These are phyloP conservation scores for Aureobasidium sp. DNA, from an alignment of 2,329 filamentous ascomycete species.

Conservation along the genomic window DNA sequence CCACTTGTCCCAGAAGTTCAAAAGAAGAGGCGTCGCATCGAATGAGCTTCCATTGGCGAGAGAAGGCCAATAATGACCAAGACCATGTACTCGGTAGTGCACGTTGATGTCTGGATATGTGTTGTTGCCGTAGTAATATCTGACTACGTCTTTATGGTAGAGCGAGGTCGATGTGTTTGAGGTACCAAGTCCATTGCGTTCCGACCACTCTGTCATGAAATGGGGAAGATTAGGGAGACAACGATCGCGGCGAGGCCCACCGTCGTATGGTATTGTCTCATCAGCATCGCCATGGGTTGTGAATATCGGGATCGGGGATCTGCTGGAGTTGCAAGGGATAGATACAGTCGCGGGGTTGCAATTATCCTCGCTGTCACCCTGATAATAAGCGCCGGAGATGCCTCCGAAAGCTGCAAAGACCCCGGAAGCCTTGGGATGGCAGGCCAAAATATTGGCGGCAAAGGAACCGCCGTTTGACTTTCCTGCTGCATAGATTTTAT, in stretches of 20 bases:
- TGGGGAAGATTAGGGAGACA: constrained; percentile 21
- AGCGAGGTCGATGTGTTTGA: constrained; percentile 20
- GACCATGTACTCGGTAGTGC: constrained; percentile 31
- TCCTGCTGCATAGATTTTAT: constrained; percentile 35
- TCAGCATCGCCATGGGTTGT: constrained; percentile 39
- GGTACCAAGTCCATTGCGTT: constrained; percentile 25
- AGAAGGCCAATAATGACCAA: constrained; percentile 35
- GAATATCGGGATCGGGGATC: constrained; percentile 30
- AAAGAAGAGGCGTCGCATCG: constrained; percentile 18
- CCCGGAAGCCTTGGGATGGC: constrained; percentile 31
- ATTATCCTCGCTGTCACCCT: constrained; percentile 16
- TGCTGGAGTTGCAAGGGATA: constrained; percentile 21
- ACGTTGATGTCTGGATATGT: constrained; percentile 23
- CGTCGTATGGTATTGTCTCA: constrained; percentile 32
- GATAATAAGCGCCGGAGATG: constrained; percentile 41
- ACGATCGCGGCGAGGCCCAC: constrained; percentile 23
- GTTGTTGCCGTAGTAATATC: constrained; percentile 17
- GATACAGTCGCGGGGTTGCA: constrained; percentile 17
- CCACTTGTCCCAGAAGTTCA: constrained; percentile 18
- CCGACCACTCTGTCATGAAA: constrained; percentile 32
- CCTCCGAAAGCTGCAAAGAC: constrained; percentile 44
- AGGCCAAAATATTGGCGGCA: constrained; percentile 38
- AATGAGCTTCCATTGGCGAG: constrained; percentile 10
- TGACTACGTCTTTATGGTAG: constrained; percentile 23
- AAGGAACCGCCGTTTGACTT: constrained; percentile 49